Percentiles rank a stretch among this genome's conserved stretches.
Evolutionary conservation across 768 basidiomycete genomes (phyloP).

Genomic region (Albatrellus ellisii): DNA sequence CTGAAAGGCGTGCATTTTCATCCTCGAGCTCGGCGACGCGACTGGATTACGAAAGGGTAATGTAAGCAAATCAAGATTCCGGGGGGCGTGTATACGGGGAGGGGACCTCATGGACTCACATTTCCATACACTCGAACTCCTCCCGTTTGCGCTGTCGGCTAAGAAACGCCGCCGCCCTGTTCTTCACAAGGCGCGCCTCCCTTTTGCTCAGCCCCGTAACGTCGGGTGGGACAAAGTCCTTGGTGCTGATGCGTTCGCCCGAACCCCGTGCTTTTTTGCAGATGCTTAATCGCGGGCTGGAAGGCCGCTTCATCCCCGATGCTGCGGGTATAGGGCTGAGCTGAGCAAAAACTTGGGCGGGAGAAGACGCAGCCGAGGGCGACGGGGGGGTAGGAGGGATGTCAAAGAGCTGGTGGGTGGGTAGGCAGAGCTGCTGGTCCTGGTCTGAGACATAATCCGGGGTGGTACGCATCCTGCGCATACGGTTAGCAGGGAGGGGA

Average conservation of each 20-base stretch:
- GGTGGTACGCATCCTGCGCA: conserved; percentile 39
- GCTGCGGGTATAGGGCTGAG: conserved; percentile 22
- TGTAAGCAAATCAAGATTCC: conserved; percentile 7
- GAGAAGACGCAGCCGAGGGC: conserved; percentile 21
- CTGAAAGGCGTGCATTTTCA: conserved; percentile 65
- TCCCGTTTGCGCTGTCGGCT: conserved; percentile 85
- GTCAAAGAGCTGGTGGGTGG: conserved; percentile 67
- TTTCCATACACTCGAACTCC: conserved; percentile 85
- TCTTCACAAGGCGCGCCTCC: conserved; percentile 85
- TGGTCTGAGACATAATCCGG: conserved; percentile 30
- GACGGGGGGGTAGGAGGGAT: conserved; percentile 25
- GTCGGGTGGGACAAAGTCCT: conserved; percentile 82
- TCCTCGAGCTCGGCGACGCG: conserved; percentile 76
- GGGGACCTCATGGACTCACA: conserved; percentile 40
- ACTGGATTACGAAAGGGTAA: conserved; percentile 24
- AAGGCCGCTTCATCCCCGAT: conserved; percentile 18
- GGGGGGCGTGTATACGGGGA: conserved; percentile 6
- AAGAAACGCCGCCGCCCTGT: conserved; percentile 85
- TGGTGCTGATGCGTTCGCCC: conserved; percentile 42
- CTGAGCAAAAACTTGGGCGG: conserved; percentile 16
- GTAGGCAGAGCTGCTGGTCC: conserved; percentile 41
- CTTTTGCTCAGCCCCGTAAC: conserved; percentile 82
- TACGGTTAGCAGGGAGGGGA: conserved; percentile 25
- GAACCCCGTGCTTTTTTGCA: conserved; percentile 35
- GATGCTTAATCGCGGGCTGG: conserved; percentile 16